These are phyloP conservation scores for Lablab purpureus DNA, from an alignment of 306 rosid species.

Conservation along the genomic window DNA sequence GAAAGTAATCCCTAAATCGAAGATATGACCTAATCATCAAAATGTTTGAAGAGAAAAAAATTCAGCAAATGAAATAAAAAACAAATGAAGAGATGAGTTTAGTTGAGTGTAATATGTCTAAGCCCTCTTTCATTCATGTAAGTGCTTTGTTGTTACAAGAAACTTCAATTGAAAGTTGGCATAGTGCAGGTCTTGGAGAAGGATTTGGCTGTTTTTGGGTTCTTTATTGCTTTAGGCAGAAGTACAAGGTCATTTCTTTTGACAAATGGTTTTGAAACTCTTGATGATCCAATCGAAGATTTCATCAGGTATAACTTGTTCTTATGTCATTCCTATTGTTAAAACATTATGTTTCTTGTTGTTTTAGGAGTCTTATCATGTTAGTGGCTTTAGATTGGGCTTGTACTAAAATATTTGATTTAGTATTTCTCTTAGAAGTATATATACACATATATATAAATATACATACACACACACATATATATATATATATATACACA, in stretches of 20 bases:
- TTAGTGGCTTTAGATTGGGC: conserved; percentile 17
- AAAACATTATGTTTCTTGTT: conserved; percentile 27
- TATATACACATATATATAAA: no score
- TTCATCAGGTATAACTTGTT: conserved; percentile 74
- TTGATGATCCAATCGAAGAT: conserved; percentile 76
- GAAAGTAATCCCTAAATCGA: background rate
- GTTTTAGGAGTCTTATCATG: conserved; percentile 34
- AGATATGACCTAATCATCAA: conserved; percentile 13
- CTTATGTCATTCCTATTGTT: conserved; percentile 34
- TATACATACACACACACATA: no score
- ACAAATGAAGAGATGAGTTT: conserved; percentile 36
- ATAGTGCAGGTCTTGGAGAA: conserved; percentile 89
- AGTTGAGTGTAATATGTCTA: conserved; percentile 32
- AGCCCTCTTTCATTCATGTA: conserved; percentile 26
- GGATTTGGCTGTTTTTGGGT: conserved; percentile 97
- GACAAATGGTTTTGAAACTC: conserved; percentile 76
- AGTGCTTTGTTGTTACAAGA: conserved; percentile 32
- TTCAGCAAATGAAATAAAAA: conserved; percentile 7
- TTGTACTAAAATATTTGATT: background rate
- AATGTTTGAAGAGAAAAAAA: conserved; percentile 14
- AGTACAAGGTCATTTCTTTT: conserved; percentile 78
- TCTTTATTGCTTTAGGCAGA: conserved; percentile 97
- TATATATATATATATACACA: no score
- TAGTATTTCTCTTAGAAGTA: no score
- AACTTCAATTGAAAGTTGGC: conserved; percentile 45